A percentile compares a stretch with the other conserved stretches of the same genome.
These are phyloP conservation scores for Dictyostelium firmibasis DNA, from an alignment of 78 protist genomes.

Conservation along the genomic window DNA sequence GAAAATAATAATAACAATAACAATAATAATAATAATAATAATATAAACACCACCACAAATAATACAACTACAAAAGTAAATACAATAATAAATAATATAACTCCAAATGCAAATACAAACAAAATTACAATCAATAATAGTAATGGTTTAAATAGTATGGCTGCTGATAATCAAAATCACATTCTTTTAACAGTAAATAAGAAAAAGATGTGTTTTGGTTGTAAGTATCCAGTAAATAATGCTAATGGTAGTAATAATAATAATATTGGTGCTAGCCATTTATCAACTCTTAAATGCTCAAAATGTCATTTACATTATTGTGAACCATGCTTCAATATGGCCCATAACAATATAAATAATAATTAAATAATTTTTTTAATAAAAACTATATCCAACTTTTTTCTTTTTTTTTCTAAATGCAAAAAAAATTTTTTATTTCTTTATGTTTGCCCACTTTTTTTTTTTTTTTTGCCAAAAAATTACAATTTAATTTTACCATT, in stretches of 20 bases:
- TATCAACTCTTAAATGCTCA: slow-evolving; percentile 24
- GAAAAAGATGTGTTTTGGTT: slow-evolving; percentile 20
- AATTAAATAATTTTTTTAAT: too few species aligned
- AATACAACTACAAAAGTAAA: too few species aligned
- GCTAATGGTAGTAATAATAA: neutral
- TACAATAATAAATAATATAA: neutral
- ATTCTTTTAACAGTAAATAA: neutral
- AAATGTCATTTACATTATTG: slow-evolving; percentile 37
- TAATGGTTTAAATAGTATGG: neutral
- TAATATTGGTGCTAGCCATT: neutral
- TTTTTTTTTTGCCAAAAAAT: neutral
- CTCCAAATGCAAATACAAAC: neutral
- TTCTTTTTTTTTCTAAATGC: neutral
- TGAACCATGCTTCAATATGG: neutral
- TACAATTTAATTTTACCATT: too few species aligned
- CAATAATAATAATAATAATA: neutral
- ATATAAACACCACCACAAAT: neutral
- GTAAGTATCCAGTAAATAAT: neutral
- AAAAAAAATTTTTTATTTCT: too few species aligned
- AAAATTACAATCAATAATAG: neutral
- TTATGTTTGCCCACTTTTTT: too few species aligned
- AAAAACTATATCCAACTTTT: too few species aligned
- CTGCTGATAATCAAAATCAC: neutral
- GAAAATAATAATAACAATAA: neutral
- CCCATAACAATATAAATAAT: slow-evolving; percentile 10